phyloP scores from a whole-genome alignment of 1,139 yeast genomes.

The Blastobotrys petasosporus region DNA sequence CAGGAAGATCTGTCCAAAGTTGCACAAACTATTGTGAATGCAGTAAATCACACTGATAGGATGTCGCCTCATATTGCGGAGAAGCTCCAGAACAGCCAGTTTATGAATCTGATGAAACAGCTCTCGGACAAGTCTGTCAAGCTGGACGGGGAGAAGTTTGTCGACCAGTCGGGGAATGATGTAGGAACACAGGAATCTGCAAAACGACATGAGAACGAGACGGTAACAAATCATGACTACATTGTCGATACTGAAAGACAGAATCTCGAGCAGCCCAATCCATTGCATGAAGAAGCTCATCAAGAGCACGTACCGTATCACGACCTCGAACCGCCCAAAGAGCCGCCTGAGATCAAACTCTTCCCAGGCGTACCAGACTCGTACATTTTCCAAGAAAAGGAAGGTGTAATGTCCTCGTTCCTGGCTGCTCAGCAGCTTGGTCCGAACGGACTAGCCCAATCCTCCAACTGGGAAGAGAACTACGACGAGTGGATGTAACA shows the following conservation, averaged over 20 bases:
- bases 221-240: neutral
- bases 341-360: constrained; percentile 2
- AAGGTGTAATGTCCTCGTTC: constrained; percentile 19
- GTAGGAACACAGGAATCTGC: constrained; percentile 9
- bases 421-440: constrained; percentile 24
- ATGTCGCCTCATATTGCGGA: constrained; percentile 21
- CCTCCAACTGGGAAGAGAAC: constrained; percentile 29
- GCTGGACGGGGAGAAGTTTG: constrained; percentile 33
- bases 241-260: constrained; percentile 1
- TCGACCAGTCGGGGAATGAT: constrained; percentile 25
- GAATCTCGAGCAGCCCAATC: neutral
- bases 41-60: constrained; percentile 20
- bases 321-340: neutral
- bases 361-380: constrained; percentile 26
- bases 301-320: neutral
- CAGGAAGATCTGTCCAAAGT: constrained; percentile 29
- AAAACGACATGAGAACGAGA: constrained; percentile 1
- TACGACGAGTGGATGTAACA: constrained; percentile 16
- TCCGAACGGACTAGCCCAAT: constrained; percentile 18
- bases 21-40: constrained; percentile 29
- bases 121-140: constrained; percentile 31
- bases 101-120: constrained; percentile 37
- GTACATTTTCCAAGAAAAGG: constrained; percentile 23
- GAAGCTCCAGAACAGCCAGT: constrained; percentile 35
- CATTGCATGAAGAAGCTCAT: neutral